Base-by-base conservation (phyloP, 257 asterid genomes). In the Linderniella brevidens region DNA sequence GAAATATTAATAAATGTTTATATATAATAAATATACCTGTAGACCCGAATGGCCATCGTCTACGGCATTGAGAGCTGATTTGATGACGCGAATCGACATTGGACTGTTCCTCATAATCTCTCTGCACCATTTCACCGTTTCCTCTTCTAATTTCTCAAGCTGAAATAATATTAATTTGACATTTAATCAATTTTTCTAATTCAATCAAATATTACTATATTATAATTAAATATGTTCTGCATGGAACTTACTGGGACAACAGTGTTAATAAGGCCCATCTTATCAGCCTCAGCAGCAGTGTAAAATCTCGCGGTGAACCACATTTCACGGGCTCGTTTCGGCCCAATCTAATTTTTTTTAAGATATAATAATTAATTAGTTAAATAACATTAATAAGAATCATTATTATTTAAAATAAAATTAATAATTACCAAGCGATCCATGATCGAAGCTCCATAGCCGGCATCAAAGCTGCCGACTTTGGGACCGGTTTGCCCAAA, bases 391-490 rank as follows among this genome's bases (percentile, higher is more conserved):
- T n/a, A n/a, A 25, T 25, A 25, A 25, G 3, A 25, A 25, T 25
- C 32, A 25, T 25, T 25, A 25, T 25, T 3, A 25, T 25, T 25
- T 2, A 25, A 25, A 25, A 25, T 2, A 25, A 25, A 25, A 25
- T n/a, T n/a, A 25, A 6, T 25, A 25, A 25, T 25, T 65, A 86
- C 97, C 87, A 86, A 35, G 18, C 94, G 93, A 25, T 86, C 65
- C 94, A 86, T 86, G 51, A 81, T 69, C 8, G 96, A 86, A 55
- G 90, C 76, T 38, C 97, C 97, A 25, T 75, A 86, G 52, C 97
- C 97, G 58, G 97, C 97, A 66, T 86, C 97, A 51, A 82, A 86
- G 71, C 97, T 86, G 66, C 97, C 97, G 36, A 86, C 97, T 85
- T 86, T 86, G 3, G 94, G 97, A 25, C 97, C 97, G 1, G 97